Evolutionary conservation across 139 green algal genomes (phyloP), one percentile per base, ranked within the genome.

Genomic region (Asterochloris erici): DNA sequence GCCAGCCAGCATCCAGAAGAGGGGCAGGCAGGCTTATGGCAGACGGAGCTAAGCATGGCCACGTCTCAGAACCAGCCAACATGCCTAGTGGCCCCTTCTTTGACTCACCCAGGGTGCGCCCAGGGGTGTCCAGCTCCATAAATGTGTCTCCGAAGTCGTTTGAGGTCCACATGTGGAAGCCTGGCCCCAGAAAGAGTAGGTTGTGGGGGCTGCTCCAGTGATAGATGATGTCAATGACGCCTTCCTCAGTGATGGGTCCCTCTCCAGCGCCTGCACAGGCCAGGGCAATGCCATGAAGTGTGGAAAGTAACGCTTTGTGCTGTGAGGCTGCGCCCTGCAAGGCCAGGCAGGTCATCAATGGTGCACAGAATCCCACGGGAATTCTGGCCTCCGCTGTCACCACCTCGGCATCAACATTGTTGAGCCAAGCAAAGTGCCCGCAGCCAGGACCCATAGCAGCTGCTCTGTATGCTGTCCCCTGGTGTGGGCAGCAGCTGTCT

Each of bases 181-280:
- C 88, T 29, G 81, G 77, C 21, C 89, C 89, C 74, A 85, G 83
- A 12, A 93, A 80, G 23, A 92, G 78, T 9, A 93, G 77, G 74
- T 76, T 78, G 47, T 87, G 73, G 13, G 88, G 84, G 54, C 84
- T 69, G 1, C 74, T 63, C 19, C 63, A 13, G 74, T 88, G 85
- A 66, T 79, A 86, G 24, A 79, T 62, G 0, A 92, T n/a, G 13
- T 86, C 85, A 63, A 87, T 27, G 10, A 92, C 79, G 16, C 89
- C 89, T 6, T 74, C 60, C 68, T 38, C 63, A 24, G 63, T n/a
- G 38, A 63, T 77, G 38, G 77, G 24, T 24, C 61, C 26, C 63
- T 29, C 54, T 26, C 28, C 23, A 10, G 81, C 26, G 4, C n/a
- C 27, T 28, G 27, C 63, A 38, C 38, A 61, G 27, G 26, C 61